phyloP scores from a whole-genome alignment of 257 asterid species.

The Gardenia jasminoides region DNA sequence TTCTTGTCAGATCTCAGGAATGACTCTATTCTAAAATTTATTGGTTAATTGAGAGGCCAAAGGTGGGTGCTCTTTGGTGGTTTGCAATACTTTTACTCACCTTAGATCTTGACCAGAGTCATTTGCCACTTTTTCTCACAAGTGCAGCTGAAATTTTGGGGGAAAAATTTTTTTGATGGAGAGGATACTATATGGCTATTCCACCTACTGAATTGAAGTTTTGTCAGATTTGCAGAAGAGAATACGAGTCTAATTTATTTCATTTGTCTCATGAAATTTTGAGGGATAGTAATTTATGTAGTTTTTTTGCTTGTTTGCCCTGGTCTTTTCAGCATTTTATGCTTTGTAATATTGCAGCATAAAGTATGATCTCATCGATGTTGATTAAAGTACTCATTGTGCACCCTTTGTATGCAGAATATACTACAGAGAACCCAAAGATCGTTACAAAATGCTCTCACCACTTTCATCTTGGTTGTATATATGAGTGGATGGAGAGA shows the following conservation, averaged over 20 bases:
- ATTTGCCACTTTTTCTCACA: background rate
- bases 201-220: background rate
- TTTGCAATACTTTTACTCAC: background rate
- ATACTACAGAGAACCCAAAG: slow-evolving; percentile 81
- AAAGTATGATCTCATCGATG: background rate
- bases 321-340: background rate
- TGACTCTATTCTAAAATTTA: background rate
- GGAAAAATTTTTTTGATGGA: background rate
- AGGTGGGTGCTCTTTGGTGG: background rate
- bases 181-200: background rate
- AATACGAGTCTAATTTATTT: background rate
- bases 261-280: background rate
- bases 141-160: background rate
- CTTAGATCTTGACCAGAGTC: background rate
- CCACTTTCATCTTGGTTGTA: slow-evolving; percentile 96
- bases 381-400: slow-evolving; percentile 13
- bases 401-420: slow-evolving; percentile 51
- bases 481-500: slow-evolving; percentile 99
- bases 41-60: background rate
- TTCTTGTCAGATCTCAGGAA: background rate
- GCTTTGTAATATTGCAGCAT: background rate
- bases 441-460: slow-evolving; percentile 78
- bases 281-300: background rate
- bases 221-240: background rate
- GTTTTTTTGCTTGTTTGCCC: background rate